These are phyloP conservation scores for Blastobotrys apis DNA, from an alignment of 1,139 yeast species.

Conservation along the genomic window DNA sequence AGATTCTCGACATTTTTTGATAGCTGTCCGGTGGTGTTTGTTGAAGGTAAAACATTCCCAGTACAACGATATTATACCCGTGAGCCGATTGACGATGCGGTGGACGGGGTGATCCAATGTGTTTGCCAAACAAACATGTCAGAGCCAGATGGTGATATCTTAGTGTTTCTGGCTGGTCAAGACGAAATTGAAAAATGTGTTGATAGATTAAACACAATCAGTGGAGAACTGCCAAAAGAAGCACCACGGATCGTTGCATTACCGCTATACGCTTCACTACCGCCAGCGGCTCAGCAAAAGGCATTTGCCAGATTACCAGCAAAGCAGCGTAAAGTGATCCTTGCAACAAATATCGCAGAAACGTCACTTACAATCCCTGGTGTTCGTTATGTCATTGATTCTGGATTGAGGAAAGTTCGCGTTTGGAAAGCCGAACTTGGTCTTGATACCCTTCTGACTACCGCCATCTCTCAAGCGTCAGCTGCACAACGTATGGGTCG, in stretches of 20 bases:
- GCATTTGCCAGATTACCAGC: slow-evolving; percentile 62
- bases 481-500: slow-evolving; percentile 97
- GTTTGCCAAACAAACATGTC: slow-evolving; percentile 73
- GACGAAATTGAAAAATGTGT: slow-evolving; percentile 93
- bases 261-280: slow-evolving; percentile 89
- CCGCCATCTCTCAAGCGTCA: slow-evolving; percentile 90
- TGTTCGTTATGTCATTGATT: slow-evolving; percentile 87
- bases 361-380: slow-evolving; percentile 96
- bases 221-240: slow-evolving; percentile 64
- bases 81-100: slow-evolving; percentile 68
- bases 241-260: slow-evolving; percentile 73
- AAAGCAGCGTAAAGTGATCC: slow-evolving; percentile 71
- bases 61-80: slow-evolving; percentile 67
- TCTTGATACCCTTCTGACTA: slow-evolving; percentile 80
- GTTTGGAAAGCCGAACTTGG: slow-evolving; percentile 94
- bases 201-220: slow-evolving; percentile 52
- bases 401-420: slow-evolving; percentile 87
- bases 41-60: slow-evolving; percentile 87
- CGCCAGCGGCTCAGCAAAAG: slow-evolving; percentile 75
- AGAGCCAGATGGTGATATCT: slow-evolving; percentile 78
- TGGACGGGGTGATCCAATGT: slow-evolving; percentile 71
- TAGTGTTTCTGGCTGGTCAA: slow-evolving; percentile 92
- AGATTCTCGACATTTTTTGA: slow-evolving; percentile 73
- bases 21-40: slow-evolving; percentile 72
- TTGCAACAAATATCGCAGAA: slow-evolving; percentile 95